phyloP scores from a whole-genome alignment of 352 stramenopile genomes.

The Phytophthora parvispora region DNA sequence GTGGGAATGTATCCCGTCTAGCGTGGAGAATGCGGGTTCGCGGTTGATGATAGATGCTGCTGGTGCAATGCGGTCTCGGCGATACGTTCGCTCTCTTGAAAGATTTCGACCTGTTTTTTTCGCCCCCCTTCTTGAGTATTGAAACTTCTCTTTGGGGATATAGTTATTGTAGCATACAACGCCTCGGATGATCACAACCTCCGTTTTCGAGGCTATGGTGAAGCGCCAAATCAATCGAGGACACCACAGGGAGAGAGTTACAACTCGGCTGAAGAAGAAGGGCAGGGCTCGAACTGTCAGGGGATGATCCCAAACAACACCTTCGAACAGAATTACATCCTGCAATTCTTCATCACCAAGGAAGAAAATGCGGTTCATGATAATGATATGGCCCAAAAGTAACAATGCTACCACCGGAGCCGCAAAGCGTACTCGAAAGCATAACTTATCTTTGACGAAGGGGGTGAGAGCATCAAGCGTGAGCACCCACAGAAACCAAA shows the following conservation, averaged over 20 bases:
- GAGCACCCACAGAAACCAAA: constrained; percentile 36
- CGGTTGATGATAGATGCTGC: background rate
- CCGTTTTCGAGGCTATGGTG: constrained; percentile 15
- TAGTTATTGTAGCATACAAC: constrained; percentile 35
- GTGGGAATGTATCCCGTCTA: background rate
- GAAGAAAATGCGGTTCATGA: constrained; percentile 21
- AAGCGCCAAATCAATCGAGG: constrained; percentile 27
- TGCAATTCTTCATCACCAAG: constrained; percentile 12
- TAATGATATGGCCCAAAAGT: constrained; percentile 13
- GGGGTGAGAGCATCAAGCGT: constrained; percentile 44
- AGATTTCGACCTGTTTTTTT: background rate
- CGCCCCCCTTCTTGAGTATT: background rate
- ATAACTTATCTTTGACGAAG: constrained; percentile 35
- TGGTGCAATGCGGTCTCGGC: constrained; percentile 3
- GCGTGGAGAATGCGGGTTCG: constrained; percentile 6
- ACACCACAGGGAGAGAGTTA: constrained; percentile 28
- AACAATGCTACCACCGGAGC: constrained; percentile 11
- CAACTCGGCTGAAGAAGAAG: constrained; percentile 21
- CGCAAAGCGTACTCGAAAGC: constrained; percentile 17
- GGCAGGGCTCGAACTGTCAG: constrained; percentile 21
- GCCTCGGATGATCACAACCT: constrained; percentile 25
- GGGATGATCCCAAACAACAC: constrained; percentile 1
- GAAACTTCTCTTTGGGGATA: constrained; percentile 1
- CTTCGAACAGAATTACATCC: constrained; percentile 7
- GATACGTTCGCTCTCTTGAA: background rate